Base-by-base conservation (phyloP, 192 early-diverging fungal genomes). In the Physocladia obscura region DNA sequence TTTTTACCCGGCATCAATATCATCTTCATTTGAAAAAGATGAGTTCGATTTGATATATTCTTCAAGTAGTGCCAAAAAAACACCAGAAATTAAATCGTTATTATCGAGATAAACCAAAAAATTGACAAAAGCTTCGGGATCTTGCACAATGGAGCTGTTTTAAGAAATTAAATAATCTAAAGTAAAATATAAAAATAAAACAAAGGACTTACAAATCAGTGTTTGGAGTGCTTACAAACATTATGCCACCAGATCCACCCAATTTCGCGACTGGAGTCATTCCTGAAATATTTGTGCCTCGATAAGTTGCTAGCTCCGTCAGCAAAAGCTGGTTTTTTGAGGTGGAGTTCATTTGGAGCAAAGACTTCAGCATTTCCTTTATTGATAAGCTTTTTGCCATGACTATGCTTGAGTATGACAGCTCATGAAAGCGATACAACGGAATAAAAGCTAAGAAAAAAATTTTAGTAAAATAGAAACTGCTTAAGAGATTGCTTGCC, bases 41-140 rank as follows among this genome's bases (percentile, higher is more conserved):
- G 70, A 61, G 80, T 76, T 69, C 40, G 86, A 72, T 39, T 80
- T 76, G 52, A 80, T 76, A 67, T 92, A 91, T 50, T 91, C 85
- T 40, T 89, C 89, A 49, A 93, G 63, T 31, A 95, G 69, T 54
- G 81, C 82, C 61, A 95, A 80, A 69, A 93, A 95, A 21, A 95
- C 75, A 47, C 88, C 89, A 27, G 90, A 90, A 1, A 82, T 62
- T 0, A 94, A 63, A 22, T 80, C 79, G 0, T 82, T 76, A 52
- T 87, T 80, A 35, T 88, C 79, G 0, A 87, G 59, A 0, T 72
- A 70, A 27, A 76, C 70, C 36, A 94, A 67, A 51, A 95, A 85
- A 13, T 88, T 82, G 15, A 93, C 55, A 56, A 94, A 87, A 3
- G 76, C 69, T 51, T 87, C 81, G 0, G 86, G 77, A 21, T 91